phyloP scores from a whole-genome alignment of 1,139 yeast genomes.

The Debaryomycetaceae sp. region DNA sequence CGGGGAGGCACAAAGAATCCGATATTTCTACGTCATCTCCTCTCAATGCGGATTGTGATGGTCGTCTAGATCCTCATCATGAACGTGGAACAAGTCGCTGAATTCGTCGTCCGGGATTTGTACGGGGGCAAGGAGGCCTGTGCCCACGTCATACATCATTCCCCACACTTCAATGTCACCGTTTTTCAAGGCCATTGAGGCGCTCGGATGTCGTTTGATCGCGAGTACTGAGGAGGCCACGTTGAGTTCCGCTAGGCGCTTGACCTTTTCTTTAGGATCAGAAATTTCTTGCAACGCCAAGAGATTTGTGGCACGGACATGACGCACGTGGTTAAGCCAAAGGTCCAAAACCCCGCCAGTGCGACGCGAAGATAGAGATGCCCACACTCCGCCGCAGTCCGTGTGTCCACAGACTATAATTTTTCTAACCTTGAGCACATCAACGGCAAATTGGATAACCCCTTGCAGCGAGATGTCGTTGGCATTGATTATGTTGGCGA shows the following conservation, averaged over 20 bases:
- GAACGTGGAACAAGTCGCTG: constrained; percentile 40
- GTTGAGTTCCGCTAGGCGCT: constrained; percentile 67
- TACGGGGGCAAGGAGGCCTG: constrained; percentile 55
- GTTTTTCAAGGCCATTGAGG: constrained; percentile 55
- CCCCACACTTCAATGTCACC: constrained; percentile 88
- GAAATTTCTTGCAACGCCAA: constrained; percentile 30
- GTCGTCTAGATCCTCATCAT: constrained; percentile 28
- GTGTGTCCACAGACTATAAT: constrained; percentile 95
- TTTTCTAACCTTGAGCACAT: constrained; percentile 72
- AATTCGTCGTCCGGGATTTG: constrained; percentile 44
- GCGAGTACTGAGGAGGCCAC: constrained; percentile 51
- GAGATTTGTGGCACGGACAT: constrained; percentile 52
- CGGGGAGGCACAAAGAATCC: too few relatives aligned
- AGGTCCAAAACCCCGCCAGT: constrained; percentile 69
- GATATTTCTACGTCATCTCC: not conserved
- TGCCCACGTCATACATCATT: constrained; percentile 72
- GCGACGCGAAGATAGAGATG: constrained; percentile 60
- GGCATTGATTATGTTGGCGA: constrained; percentile 70
- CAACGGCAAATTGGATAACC: constrained; percentile 84
- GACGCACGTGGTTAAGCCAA: constrained; percentile 69
- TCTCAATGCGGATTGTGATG: constrained; percentile 10
- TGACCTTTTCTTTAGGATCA: constrained; percentile 50
- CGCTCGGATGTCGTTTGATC: constrained; percentile 62
- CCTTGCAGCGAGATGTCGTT: constrained; percentile 73
- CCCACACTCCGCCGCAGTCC: constrained; percentile 95